Evolutionary conservation across 345 rosid genomes (phyloP).

Genomic region (Eutrema japonicum): DNA sequence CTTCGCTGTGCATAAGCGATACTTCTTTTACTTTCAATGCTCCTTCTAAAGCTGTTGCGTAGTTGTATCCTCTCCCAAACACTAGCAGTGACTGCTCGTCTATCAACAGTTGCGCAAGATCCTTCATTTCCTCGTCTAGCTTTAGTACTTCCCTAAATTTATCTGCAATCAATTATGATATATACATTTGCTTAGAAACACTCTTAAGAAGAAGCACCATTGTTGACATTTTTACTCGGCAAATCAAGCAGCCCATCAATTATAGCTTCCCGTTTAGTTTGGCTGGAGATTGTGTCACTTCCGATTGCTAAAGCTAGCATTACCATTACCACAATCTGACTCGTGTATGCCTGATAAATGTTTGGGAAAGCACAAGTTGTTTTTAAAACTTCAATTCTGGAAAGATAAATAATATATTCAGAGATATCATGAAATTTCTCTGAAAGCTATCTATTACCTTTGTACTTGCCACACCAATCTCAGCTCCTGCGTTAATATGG

Average conservation of each 20-base stretch:
- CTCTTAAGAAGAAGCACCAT: conserved; percentile 2
- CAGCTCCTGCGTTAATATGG: conserved; percentile 94
- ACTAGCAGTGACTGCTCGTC: conserved; percentile 90
- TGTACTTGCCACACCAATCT: conserved; percentile 98
- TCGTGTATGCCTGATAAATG: conserved; percentile 81
- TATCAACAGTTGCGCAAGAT: conserved; percentile 71
- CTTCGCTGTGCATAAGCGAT: conserved; percentile 97
- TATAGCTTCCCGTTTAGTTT: conserved; percentile 79
- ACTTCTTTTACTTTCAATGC: conserved; percentile 96
- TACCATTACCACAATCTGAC: conserved; percentile 97
- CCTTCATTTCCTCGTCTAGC: conserved; percentile 83
- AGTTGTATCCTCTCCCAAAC: conserved; percentile 94
- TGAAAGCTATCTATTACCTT: conserved; percentile 54
- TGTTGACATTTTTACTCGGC: conserved; percentile 50
- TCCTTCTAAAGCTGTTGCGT: conserved; percentile 91
- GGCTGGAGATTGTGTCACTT: conserved; percentile 80
- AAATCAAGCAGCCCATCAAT: conserved; percentile 88
- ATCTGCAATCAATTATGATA: conserved; percentile 49
- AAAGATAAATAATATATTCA: neutral
- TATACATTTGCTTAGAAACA: neutral
- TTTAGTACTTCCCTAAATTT: conserved; percentile 84
- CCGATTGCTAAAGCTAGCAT: conserved; percentile 97
- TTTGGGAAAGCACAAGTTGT: neutral
- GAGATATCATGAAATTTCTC: neutral
- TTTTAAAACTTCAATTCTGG: neutral